Evolutionary conservation across 306 rosid genomes (phyloP).

Genomic region (Lathyrus oleraceus): DNA sequence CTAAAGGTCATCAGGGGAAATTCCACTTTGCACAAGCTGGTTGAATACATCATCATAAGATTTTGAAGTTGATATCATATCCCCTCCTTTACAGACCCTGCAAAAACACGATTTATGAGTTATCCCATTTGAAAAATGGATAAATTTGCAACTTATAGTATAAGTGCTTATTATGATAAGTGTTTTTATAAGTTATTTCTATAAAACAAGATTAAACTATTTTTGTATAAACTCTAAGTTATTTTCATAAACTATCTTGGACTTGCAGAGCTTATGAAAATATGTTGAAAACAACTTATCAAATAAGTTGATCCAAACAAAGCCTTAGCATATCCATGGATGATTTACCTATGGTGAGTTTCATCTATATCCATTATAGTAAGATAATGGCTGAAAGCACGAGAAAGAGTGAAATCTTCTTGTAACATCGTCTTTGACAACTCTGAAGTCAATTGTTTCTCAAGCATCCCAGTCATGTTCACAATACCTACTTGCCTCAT

Average conservation of each 20-base stretch:
- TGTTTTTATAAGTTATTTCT: not conserved
- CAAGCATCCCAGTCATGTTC: constrained; percentile 71
- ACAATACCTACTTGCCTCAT: constrained; percentile 88
- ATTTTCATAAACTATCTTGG: not conserved
- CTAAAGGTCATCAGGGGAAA: too few relatives aligned
- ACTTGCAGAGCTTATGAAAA: too few relatives aligned
- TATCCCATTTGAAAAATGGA: not conserved
- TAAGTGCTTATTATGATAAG: not conserved
- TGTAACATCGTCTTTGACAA: constrained; percentile 79
- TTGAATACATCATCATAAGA: constrained; percentile 85
- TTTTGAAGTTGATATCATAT: constrained; percentile 53
- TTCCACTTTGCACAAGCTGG: constrained; percentile 74
- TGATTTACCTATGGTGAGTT: constrained; percentile 76
- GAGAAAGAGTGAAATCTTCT: constrained; percentile 82
- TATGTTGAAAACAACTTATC: not conserved
- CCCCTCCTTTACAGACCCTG: constrained; percentile 82
- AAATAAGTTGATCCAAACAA: not conserved
- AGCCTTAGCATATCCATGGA: not conserved
- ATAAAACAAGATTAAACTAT: not conserved
- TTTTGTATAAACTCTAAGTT: too few relatives aligned
- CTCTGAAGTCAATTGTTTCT: constrained; percentile 85
- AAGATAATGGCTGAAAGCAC: constrained; percentile 88
- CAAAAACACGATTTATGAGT: constrained; percentile 26
- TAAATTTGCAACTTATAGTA: not conserved
- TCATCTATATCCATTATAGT: constrained; percentile 90